phyloP scores from a whole-genome alignment of 371 early-diverging fungal species.

The Mortierella sp. region DNA sequence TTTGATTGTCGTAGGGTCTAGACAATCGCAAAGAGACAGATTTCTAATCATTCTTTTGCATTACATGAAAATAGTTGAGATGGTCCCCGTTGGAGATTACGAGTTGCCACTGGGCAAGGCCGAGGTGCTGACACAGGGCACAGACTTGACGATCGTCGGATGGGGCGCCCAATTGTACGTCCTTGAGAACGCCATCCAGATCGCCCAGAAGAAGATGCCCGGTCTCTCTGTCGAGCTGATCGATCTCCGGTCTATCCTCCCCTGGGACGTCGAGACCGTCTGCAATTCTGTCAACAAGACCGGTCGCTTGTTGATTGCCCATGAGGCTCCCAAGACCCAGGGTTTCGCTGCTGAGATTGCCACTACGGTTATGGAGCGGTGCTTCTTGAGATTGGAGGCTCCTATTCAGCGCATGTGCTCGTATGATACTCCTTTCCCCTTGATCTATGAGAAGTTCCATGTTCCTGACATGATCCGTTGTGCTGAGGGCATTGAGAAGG shows the following conservation, averaged over 20 bases:
- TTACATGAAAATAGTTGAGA: constrained; percentile 78
- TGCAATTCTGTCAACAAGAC: constrained; percentile 96
- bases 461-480: constrained; percentile 91
- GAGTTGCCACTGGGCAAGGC: constrained; percentile 95
- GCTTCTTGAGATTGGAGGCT: constrained; percentile 87
- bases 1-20: neutral
- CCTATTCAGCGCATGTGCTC: constrained; percentile 93
- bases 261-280: constrained; percentile 96
- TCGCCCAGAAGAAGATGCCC: constrained; percentile 91
- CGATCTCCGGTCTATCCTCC: constrained; percentile 92
- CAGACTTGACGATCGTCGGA: constrained; percentile 93
- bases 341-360: constrained; percentile 98
- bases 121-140: constrained; percentile 91
- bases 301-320: constrained; percentile 93
- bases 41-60: neutral
- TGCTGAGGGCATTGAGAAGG: constrained; percentile 85
- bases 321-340: constrained; percentile 95
- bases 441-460: constrained; percentile 95
- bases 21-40: neutral
- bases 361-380: constrained; percentile 89
- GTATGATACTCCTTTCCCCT: constrained; percentile 97
- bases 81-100: constrained; percentile 96
- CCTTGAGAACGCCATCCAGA: constrained; percentile 90
- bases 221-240: constrained; percentile 95
- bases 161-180: constrained; percentile 97